Base-by-base conservation (phyloP, 2,329 filamentous ascomycete species). In the Botrytis byssoidea region DNA sequence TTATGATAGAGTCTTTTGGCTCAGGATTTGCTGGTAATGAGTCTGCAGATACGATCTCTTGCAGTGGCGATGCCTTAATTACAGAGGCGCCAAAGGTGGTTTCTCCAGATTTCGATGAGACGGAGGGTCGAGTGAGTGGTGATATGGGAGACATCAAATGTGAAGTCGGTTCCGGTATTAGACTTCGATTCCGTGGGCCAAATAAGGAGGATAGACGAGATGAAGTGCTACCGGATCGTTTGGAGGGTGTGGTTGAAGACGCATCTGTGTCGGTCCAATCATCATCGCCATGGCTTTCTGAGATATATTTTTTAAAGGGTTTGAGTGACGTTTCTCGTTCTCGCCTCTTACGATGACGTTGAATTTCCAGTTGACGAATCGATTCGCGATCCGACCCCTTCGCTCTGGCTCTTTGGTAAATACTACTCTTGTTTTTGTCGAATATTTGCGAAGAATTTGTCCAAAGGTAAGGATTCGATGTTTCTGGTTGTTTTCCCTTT, bases 11-110 rank as follows among this genome's bases (percentile, higher is more conserved):
- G 10, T 72, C 70, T 16, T 42, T 42, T 14, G 70, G 70, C 35
- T 42, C 60, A 9, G 70, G 70, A 57, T 72, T 72, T 57, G 20
- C 60, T 7, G 70, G 70, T 22, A 72, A 32, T 20, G 70, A 59
- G 48, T 72, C 70, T 16, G 63, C 70, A n/a, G 70, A 72, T 16
- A 40, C 18, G n/a, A 72, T 66, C 12, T 72, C 44, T 37, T 72
- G 70, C 32, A 72, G 37, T 25, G 70, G 60, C 1, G 60, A 65
- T 59, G 35, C 14, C 32, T 46, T 44, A 18, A 65, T 51, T 1
- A 65, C 59, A 51, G 29, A 55, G 7, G 44, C 70, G 14, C 35
- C 60, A 25, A 65, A 72, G 6, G 35, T 40, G 3, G 42, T 12
- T 29, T 72, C 37, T 61, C 57, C 57, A 18, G 68, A 42, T 16